Conservation (phyloP, 257 asterid genomes). For the Craterostigma plantagineum region DNA sequence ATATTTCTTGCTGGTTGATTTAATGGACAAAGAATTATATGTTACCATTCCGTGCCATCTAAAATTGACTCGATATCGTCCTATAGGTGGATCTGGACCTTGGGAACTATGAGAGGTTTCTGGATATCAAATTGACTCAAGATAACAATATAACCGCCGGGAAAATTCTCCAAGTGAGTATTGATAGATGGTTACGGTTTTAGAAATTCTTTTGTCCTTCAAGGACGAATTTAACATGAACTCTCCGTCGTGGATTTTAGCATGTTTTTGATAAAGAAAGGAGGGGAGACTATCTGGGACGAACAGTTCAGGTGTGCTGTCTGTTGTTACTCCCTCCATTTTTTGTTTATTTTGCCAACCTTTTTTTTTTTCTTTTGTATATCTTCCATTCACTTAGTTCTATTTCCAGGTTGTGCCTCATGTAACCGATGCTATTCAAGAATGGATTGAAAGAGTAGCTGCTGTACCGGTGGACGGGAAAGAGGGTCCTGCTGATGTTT, state of each 20-base stretch:
- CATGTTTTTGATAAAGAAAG: constrained; percentile 90
- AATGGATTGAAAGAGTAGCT: constrained; percentile 84
- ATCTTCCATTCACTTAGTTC: not conserved
- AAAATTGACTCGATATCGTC: too few relatives aligned
- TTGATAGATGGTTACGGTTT: constrained; percentile 4
- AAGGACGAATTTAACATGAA: constrained; percentile 1
- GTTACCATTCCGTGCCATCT: constrained; percentile 6
- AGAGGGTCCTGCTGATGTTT: constrained; percentile 92
- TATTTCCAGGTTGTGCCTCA: constrained; percentile 83
- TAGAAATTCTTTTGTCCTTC: not conserved
- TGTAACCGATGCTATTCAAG: constrained; percentile 79
- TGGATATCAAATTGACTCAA: constrained; percentile 82
- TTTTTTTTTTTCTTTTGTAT: constrained; percentile 1
- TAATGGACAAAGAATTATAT: not conserved
- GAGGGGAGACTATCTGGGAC: constrained; percentile 91
- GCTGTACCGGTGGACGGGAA: constrained; percentile 74
- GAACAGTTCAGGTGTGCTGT: constrained; percentile 78
- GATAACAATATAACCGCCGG: constrained; percentile 97
- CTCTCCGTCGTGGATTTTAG: constrained; percentile 21
- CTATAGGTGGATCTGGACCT: constrained; percentile 94
- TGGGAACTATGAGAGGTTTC: constrained; percentile 87
- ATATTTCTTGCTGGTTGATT: too few relatives aligned
- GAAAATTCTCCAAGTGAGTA: constrained; percentile 77
- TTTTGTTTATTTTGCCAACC: constrained; percentile 1
- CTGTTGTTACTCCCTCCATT: constrained; percentile 2